phyloP scores from a whole-genome alignment of 805 yeast species.

The Soucietia sequanensis region DNA sequence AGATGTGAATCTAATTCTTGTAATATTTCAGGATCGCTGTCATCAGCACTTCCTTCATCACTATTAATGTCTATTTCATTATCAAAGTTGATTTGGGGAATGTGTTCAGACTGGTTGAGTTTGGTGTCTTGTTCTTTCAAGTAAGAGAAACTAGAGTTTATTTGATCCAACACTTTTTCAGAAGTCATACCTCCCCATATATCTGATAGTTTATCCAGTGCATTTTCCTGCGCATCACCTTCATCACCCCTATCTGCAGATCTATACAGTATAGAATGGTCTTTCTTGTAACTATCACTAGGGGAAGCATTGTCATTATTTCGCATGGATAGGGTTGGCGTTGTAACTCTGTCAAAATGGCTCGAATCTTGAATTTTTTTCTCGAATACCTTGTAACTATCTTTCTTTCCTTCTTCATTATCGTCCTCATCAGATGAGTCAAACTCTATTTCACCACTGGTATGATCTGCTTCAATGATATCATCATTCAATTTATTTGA shows the following conservation, averaged over 20 bases:
- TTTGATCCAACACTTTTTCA: slow-evolving; percentile 1
- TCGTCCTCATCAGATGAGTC: slow-evolving; percentile 23
- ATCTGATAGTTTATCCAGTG: slow-evolving; percentile 14
- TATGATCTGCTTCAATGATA: too few species aligned
- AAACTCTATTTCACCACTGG: slow-evolving; percentile 19
- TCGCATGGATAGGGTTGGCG: slow-evolving; percentile 2
- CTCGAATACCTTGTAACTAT: slow-evolving; percentile 4
- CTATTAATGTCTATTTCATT: slow-evolving; percentile 9
- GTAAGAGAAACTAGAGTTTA: slow-evolving; percentile 5
- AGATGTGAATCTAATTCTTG: slow-evolving; percentile 18
- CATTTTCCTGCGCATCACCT: slow-evolving; percentile 2
- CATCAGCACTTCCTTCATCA: slow-evolving; percentile 9
- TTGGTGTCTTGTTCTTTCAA: slow-evolving; percentile 7
- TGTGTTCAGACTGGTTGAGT: not conserved
- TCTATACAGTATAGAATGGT: too few species aligned
- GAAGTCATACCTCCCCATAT: slow-evolving; percentile 3
- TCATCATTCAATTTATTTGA: too few species aligned
- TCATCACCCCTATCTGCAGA: too few species aligned
- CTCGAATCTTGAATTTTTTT: not conserved
- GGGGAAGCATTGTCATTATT: not conserved
- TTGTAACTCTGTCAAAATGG: slow-evolving; percentile 2
- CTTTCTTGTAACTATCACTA: too few species aligned
- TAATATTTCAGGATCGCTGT: slow-evolving; percentile 10
- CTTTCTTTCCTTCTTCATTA: slow-evolving; percentile 5
- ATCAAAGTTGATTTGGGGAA: slow-evolving; percentile 1